Evolutionary conservation across 768 basidiomycete species (phyloP), one percentile per base, ranked within the genome.

Genomic region (Tremella fuciformis): DNA sequence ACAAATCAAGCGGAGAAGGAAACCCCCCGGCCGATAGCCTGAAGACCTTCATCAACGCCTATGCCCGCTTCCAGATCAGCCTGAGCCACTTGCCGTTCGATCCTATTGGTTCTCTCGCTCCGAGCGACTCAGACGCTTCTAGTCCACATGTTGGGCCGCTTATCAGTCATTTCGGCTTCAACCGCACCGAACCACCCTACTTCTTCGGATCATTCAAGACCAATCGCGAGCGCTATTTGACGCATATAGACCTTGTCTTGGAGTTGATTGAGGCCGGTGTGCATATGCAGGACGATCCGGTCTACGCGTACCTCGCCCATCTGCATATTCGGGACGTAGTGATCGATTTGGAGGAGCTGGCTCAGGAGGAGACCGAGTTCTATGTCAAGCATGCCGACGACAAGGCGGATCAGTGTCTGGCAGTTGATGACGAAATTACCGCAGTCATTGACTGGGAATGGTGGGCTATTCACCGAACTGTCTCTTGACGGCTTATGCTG

Each of bases 351-450:
- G 42, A 46, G 42, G 42, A 46, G 22, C n/a, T 46, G 6, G 42
- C 42, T 15, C 6, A 22, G 22, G 42, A 46, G 22, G 42, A 46
- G 42, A 46, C 42, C 6, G 42, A 46, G 16, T 46, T 46, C 42
- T 46, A 18, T 22, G 22, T 46, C 42, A 46, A 46, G 22, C 42
- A 46, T 15, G n/a, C 42, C n/a, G 42, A 46, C 15, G 22, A 22
- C 22, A 46, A 46, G 22, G n/a, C 42, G n/a, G 42, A 46, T 22
- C 42, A 46, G 42, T 18, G n/a, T n/a, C 22, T 46, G 42, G 42
- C 22, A 8, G 8, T 46, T 18, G 42, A 46, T 46, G 42, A 46
- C 16, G n/a, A n/a, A 15, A n/a, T 46, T 8, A 18, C 42, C 16
- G 42, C 42, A 8, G 42, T 46, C n/a, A 18, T 46, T 18, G 42